Percentiles rank a stretch among this genome's conserved stretches.
Conservation (phyloP, 83 land plant genomes). For the Picea abies region DNA sequence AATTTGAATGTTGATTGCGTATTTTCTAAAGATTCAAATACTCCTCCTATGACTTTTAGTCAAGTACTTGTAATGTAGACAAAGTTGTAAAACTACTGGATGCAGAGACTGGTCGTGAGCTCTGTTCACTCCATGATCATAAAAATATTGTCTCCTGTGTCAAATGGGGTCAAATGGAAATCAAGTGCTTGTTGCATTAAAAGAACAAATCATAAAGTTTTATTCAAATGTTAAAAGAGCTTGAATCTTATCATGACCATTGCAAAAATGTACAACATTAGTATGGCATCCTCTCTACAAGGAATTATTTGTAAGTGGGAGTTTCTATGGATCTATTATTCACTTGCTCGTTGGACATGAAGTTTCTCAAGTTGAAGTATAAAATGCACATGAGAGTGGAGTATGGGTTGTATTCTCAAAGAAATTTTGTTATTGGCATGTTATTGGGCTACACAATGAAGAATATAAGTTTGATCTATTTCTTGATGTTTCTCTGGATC, state of each 20-base stretch:
- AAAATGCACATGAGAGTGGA: conserved; percentile 90
- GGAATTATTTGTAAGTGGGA: conserved; percentile 97
- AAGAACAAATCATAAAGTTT: conserved; percentile 98
- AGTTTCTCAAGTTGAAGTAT: conserved; percentile 84
- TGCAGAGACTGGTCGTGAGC: conserved; percentile 90
- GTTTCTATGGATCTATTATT: conserved; percentile 92
- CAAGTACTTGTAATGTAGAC: conserved; percentile 66
- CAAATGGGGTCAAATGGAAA: conserved; percentile 98
- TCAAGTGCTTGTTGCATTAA: conserved; percentile 92
- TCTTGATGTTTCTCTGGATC: too few species aligned
- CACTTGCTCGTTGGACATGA: conserved; percentile 99
- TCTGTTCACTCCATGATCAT: conserved; percentile 95
- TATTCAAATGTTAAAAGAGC: conserved; percentile 92
- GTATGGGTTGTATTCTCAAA: conserved; percentile 53
- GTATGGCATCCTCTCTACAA: conserved; percentile 99
- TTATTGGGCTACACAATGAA: too few species aligned
- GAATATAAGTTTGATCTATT: too few species aligned
- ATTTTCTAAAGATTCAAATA: too few species aligned
- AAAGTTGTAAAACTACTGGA: conserved; percentile 97
- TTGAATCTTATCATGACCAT: conserved; percentile 97
- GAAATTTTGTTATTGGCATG: too few species aligned
- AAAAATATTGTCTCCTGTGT: conserved; percentile 89
- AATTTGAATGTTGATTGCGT: too few species aligned
- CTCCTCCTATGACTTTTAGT: too few species aligned
- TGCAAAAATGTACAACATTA: conserved; percentile 97